A percentile compares a stretch with the other conserved stretches of the same genome.
phyloP scores from a whole-genome alignment of 176 grass and related monocot genomes.

The Zoysia japonica region DNA sequence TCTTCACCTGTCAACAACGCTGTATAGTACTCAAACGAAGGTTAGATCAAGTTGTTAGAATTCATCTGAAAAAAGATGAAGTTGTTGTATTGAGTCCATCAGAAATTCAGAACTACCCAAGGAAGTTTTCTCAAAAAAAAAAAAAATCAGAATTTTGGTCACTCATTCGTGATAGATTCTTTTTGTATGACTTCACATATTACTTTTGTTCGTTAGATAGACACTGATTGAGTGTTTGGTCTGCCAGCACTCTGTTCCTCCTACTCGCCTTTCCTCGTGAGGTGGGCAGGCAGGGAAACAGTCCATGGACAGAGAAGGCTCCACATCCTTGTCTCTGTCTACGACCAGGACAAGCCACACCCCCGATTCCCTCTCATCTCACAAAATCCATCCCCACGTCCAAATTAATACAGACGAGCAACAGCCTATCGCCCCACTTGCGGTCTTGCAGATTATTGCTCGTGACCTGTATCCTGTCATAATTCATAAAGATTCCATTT shows the following conservation, averaged over 20 bases:
- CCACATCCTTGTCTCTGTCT: conserved; percentile 23
- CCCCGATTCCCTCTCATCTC: background rate
- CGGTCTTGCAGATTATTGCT: background rate
- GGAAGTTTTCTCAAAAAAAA: too few species aligned
- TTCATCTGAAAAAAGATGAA: too few species aligned
- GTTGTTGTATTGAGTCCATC: too few species aligned
- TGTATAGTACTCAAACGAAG: background rate
- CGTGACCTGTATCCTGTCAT: background rate
- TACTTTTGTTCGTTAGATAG: too few species aligned
- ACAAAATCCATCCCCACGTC: background rate
- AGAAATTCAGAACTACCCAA: too few species aligned
- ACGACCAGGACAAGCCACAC: background rate
- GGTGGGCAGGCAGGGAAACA: background rate
- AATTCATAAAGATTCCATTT: background rate
- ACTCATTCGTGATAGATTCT: too few species aligned
- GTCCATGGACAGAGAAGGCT: background rate
- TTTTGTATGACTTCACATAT: too few species aligned
- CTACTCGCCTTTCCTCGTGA: background rate
- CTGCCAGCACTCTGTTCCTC: background rate
- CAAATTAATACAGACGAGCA: background rate
- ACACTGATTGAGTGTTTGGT: too few species aligned
- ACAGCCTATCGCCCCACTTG: background rate
- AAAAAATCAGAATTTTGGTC: too few species aligned
- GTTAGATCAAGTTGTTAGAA: too few species aligned
- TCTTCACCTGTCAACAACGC: background rate